Conservation (phyloP, 2,329 filamentous ascomycete genomes). For the Ophiosphaerella korrae region DNA sequence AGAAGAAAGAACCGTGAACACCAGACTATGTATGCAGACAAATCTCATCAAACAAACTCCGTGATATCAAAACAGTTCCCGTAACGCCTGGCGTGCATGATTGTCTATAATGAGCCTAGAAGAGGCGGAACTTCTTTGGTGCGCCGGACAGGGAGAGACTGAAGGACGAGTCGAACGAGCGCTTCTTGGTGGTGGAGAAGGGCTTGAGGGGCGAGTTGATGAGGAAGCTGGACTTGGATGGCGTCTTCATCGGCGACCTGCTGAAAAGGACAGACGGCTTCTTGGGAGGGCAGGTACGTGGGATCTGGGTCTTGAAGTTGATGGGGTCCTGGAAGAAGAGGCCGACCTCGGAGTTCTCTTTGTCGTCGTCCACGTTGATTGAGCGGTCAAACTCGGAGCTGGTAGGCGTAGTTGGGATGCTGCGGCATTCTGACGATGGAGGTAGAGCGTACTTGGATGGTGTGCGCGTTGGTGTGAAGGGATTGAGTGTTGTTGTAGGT, state of each 20-base stretch:
- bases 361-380: slow-evolving; percentile 26
- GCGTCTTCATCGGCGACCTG: slow-evolving; percentile 57
- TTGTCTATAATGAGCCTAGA: slow-evolving; percentile 8
- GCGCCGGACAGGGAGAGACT: slow-evolving; percentile 24
- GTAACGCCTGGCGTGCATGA: neutral
- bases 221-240: slow-evolving; percentile 54
- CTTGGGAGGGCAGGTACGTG: slow-evolving; percentile 39
- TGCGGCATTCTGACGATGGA: slow-evolving; percentile 28
- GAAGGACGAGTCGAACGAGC: slow-evolving; percentile 20
- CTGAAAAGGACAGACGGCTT: slow-evolving; percentile 30
- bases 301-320: slow-evolving; percentile 48
- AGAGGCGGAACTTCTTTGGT: slow-evolving; percentile 34
- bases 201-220: slow-evolving; percentile 29
- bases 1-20: neutral
- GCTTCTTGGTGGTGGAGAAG: slow-evolving; percentile 31
- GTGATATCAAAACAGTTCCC: neutral
- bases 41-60: neutral
- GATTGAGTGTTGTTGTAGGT: slow-evolving; percentile 20
- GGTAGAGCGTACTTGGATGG: slow-evolving; percentile 34
- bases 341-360: slow-evolving; percentile 46
- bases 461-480: slow-evolving; percentile 39
- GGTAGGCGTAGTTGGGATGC: slow-evolving; percentile 30
- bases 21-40: no score
- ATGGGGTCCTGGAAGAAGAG: slow-evolving; percentile 49
- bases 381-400: slow-evolving; percentile 38